Conservation (phyloP, 2,329 filamentous ascomycete species). For the Phialemonium atrogriseum region DNA sequence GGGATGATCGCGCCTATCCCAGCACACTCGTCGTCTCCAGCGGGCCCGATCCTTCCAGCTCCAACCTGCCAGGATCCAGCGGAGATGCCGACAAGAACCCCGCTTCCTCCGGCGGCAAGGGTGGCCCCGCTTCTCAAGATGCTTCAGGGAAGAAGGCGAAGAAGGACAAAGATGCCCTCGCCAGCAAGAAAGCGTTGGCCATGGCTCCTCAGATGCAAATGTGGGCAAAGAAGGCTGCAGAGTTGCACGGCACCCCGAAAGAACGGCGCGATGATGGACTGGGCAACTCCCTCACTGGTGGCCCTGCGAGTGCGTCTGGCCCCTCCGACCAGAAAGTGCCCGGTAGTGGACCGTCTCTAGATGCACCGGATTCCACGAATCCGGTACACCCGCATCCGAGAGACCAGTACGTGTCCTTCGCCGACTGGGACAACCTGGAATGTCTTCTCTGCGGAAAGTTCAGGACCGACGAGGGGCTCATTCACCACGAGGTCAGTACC, state of each 20-base stretch:
- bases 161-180: constrained; percentile 40
- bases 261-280: too few relatives aligned
- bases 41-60: constrained; percentile 27
- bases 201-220: constrained; percentile 60
- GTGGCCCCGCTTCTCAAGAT: constrained; percentile 10
- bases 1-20: constrained; percentile 66
- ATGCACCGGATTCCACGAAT: constrained; percentile 9
- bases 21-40: constrained; percentile 54
- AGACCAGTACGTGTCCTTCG: constrained; percentile 47
- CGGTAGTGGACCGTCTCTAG: too few relatives aligned
- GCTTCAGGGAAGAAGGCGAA: constrained; percentile 42
- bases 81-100: constrained; percentile 24
- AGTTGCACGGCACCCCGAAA: constrained; percentile 46
- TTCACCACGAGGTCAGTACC: constrained; percentile 49
- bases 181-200: constrained; percentile 36
- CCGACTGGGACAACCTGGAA: constrained; percentile 35
- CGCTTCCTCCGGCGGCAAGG: constrained; percentile 20
- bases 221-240: constrained; percentile 63
- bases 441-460: constrained; percentile 50
- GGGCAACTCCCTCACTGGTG: too few relatives aligned
- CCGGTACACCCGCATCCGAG: constrained; percentile 16
- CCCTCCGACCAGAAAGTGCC: constrained; percentile 7
- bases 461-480: constrained; percentile 16
- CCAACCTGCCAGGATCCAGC: constrained; percentile 29
- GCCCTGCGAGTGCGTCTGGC: too few relatives aligned